These are phyloP conservation scores for Podospora bellae-mahoneyi DNA, from an alignment of 495 filamentous ascomycete genomes.

Conservation along the genomic window DNA sequence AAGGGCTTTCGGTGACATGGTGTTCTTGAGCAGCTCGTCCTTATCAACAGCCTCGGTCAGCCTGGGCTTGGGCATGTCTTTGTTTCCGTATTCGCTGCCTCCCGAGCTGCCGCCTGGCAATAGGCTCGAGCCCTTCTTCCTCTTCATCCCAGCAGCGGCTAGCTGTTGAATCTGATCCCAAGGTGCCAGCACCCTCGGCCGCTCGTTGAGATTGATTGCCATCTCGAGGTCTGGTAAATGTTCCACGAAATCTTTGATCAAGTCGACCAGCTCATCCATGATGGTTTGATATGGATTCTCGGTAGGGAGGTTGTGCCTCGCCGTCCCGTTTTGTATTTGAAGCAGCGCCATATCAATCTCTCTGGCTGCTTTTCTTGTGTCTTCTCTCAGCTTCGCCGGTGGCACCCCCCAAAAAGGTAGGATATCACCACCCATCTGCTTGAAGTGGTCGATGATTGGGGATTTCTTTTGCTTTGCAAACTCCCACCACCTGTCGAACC, in stretches of 20 bases:
- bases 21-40: background rate
- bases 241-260: conserved; percentile 66
- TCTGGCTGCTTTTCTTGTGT: conserved; percentile 32
- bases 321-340: conserved; percentile 50
- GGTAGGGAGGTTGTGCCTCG: conserved; percentile 42
- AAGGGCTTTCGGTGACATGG: conserved; percentile 46
- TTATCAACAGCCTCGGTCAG: background rate
- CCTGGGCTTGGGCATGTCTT: conserved; percentile 15
- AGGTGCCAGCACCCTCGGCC: conserved; percentile 71
- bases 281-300: conserved; percentile 48
- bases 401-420: conserved; percentile 69
- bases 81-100: background rate
- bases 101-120: background rate
- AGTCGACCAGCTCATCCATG: conserved; percentile 59
- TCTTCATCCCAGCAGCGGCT: conserved; percentile 35
- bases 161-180: conserved; percentile 54
- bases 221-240: conserved; percentile 77
- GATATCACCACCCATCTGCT: conserved; percentile 66
- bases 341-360: conserved; percentile 39
- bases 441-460: conserved; percentile 69
- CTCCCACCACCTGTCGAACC: conserved; percentile 71
- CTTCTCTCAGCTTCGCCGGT: conserved; percentile 56
- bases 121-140: conserved; percentile 15
- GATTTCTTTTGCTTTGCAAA: conserved; percentile 63
- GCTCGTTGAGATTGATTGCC: conserved; percentile 74